Base-by-base conservation (phyloP, 192 early-diverging fungal genomes). In the Glomus cerebriforme region DNA sequence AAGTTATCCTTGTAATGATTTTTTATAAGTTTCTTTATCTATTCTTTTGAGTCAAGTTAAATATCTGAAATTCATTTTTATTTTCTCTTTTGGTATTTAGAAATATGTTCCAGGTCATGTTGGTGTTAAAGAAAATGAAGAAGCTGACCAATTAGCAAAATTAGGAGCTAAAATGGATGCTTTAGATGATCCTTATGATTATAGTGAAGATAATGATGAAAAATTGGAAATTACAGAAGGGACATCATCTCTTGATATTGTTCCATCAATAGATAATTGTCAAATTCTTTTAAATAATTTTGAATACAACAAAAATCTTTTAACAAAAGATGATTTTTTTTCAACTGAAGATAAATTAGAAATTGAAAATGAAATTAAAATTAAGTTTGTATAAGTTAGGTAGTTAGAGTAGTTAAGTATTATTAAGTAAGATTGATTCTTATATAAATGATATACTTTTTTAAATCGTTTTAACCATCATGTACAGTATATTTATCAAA, bases 71-170 rank as follows among this genome's bases (percentile, higher is more conserved):
- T 59, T 37, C 39, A 43, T 43, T 43, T 43, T 37, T 60, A 13
- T 15, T 70, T 79, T 60, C 19, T 60, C 29, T 34, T 15, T n/a
- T 35, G 7, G 22, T 39, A 58, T 63, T 12, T 83, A 91, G 84
- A 79, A 80, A 1, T 87, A 95, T 68, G 95, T 98, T 24, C 86
- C 69, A 17, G 95, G 88, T 2, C 95, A 98, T 81, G 29, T 74
- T 3, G 95, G 95, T 24, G 77, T 87, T 19, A 67, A 81, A 22
- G 95, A 93, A 32, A 98, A 97, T 82, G 94, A 96, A 78, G 86
- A 77, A 72, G 96, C 96, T 0, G 95, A 97, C 80, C 49, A 45
- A 47, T 82, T 98, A 29, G 96, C 96, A 5, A 91, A 91, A 9
- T 54, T 76, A 9, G 96, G 95, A n/a, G 91, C 93, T 43, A 26